These are phyloP conservation scores for Prunus yedoensis DNA, from an alignment of 331 rosid species.

Conservation along the genomic window DNA sequence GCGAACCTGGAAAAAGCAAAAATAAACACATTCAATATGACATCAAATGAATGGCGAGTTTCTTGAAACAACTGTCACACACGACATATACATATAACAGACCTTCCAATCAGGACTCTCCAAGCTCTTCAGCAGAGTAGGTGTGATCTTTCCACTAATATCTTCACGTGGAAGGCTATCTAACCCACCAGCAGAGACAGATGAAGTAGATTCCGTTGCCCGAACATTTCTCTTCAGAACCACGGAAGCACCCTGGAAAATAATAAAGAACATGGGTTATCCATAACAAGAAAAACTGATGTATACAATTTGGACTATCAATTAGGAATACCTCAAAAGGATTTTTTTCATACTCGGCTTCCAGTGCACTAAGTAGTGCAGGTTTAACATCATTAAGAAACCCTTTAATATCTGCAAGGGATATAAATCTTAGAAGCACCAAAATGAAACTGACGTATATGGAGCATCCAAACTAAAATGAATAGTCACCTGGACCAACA, in stretches of 20 bases:
- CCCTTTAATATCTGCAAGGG: constrained; percentile 83
- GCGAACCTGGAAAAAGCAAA: constrained; percentile 54
- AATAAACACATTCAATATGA: constrained; percentile 19
- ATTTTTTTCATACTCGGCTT: constrained; percentile 86
- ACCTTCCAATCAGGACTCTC: constrained; percentile 99
- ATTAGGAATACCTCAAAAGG: constrained; percentile 71
- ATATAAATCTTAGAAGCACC: constrained; percentile 22
- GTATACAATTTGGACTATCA: constrained; percentile 4
- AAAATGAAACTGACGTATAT: constrained; percentile 9
- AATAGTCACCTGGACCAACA: constrained; percentile 93
- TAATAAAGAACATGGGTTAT: constrained; percentile 13
- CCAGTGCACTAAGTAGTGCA: constrained; percentile 94
- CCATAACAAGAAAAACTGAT: neutral
- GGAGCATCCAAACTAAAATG: constrained; percentile 15
- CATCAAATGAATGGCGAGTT: neutral
- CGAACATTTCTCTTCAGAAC: constrained; percentile 67
- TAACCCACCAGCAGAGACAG: constrained; percentile 55
- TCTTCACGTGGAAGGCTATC: constrained; percentile 99
- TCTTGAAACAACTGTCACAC: neutral
- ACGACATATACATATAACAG: constrained; percentile 15
- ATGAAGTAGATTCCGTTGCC: constrained; percentile 55
- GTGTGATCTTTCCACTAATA: constrained; percentile 88
- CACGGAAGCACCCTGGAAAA: constrained; percentile 71
- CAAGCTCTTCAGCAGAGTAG: constrained; percentile 73
- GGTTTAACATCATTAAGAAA: constrained; percentile 95